phyloP scores from a whole-genome alignment of 176 grass and related monocot species.

The Aegilops sharonensis region DNA sequence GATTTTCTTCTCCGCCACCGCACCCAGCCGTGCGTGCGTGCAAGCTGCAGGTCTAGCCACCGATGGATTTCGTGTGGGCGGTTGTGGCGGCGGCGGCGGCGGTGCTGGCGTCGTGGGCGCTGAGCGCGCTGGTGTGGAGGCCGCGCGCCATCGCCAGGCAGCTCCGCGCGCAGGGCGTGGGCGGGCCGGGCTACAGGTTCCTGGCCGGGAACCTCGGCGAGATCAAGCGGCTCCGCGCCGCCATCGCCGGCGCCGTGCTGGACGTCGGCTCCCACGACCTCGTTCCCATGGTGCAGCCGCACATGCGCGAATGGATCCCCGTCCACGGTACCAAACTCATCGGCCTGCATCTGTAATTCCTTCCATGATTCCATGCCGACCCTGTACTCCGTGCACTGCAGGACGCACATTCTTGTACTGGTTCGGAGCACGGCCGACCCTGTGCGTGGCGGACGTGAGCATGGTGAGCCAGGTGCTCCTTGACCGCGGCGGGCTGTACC shows the following conservation, averaged over 20 bases:
- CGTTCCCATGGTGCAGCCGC: conserved; percentile 30
- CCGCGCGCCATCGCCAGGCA: conserved; percentile 4
- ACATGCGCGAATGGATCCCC: conserved; percentile 31
- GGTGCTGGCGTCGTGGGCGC: conserved; percentile 9
- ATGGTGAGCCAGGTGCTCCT: conserved; percentile 26
- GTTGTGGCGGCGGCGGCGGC: not conserved
- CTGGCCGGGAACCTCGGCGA: conserved; percentile 33
- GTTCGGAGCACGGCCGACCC: not conserved
- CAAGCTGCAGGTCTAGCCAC: too few relatives aligned
- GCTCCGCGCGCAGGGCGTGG: conserved; percentile 38
- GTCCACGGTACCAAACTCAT: conserved; percentile 3
- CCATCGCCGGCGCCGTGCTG: not conserved
- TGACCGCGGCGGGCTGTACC: not conserved
- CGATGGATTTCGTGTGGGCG: conserved; percentile 3
- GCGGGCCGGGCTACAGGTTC: conserved; percentile 33
- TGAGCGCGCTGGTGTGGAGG: conserved; percentile 33
- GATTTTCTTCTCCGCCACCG: too few relatives aligned
- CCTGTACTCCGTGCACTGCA: too few relatives aligned
- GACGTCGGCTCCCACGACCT: conserved; percentile 25
- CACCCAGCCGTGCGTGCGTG: too few relatives aligned
- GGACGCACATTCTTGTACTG: conserved; percentile 24
- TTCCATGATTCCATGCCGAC: too few relatives aligned
- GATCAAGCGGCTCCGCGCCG: conserved; percentile 25
- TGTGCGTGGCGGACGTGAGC: not conserved
- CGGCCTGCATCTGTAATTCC: too few relatives aligned